Conservation (phyloP, 2,329 filamentous ascomycete species). For the Cordyceps farinosa region DNA sequence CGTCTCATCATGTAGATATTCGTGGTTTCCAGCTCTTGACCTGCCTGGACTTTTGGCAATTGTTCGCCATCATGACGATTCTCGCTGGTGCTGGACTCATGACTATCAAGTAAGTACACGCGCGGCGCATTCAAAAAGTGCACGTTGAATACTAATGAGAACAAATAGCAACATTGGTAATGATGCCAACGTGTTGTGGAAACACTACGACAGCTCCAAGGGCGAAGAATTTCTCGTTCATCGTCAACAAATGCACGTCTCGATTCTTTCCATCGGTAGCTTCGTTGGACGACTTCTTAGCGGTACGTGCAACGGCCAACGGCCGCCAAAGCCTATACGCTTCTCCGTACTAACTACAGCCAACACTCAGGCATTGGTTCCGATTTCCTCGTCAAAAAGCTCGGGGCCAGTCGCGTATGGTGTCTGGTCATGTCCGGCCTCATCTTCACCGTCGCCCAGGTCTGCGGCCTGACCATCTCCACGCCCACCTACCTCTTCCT, state of each 20-base stretch:
- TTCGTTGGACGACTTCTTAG: constrained; percentile 78
- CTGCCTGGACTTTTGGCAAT: constrained; percentile 81
- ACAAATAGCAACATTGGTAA: constrained; percentile 83
- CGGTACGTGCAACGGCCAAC: constrained; percentile 46
- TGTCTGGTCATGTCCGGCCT: constrained; percentile 74
- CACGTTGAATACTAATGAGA: not conserved
- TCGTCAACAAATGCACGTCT: constrained; percentile 87
- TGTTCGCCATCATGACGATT: constrained; percentile 85
- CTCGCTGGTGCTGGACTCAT: constrained; percentile 91
- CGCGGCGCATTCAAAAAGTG: not conserved
- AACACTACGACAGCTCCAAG: constrained; percentile 71
- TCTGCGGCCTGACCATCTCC: constrained; percentile 69
- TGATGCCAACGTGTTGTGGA: constrained; percentile 83
- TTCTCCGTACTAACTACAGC: constrained; percentile 20
- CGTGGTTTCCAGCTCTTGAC: constrained; percentile 73
- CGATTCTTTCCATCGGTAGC: constrained; percentile 83
- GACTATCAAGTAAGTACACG: constrained; percentile 85
- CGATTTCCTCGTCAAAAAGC: constrained; percentile 79
- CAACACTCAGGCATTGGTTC: constrained; percentile 69
- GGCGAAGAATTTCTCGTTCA: constrained; percentile 71
- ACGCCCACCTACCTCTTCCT: constrained; percentile 74
- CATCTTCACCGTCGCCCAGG: constrained; percentile 76
- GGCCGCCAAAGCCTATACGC: no score
- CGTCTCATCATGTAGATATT: constrained; percentile 83
- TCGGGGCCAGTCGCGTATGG: constrained; percentile 83